Evolutionary conservation across 352 stramenopile genomes (phyloP).

Genomic region (Phytophthora cactorum): DNA sequence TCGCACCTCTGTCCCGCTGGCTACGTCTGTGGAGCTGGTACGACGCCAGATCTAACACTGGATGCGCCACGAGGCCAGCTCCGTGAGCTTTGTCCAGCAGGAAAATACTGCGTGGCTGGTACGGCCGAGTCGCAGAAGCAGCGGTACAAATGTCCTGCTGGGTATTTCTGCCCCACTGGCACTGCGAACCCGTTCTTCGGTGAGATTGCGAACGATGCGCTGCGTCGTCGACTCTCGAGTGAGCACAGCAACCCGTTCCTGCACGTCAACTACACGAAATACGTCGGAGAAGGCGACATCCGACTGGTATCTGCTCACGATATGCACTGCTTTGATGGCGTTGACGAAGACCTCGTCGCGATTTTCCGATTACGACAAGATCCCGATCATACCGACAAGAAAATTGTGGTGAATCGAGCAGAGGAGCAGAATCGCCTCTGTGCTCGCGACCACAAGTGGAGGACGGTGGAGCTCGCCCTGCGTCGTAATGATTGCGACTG

Average conservation of each 20-base stretch:
- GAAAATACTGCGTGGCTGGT: conserved; percentile 88
- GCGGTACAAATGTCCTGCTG: conserved; percentile 80
- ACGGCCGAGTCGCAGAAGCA: conserved; percentile 87
- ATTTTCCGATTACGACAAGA: conserved; percentile 50
- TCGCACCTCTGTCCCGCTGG: conserved; percentile 87
- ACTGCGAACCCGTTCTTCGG: conserved; percentile 90
- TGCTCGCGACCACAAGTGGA: conserved; percentile 95
- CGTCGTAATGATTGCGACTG: conserved; percentile 94
- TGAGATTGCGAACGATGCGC: conserved; percentile 90
- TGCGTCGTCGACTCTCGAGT: conserved; percentile 72
- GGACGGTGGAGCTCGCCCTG: conserved; percentile 88
- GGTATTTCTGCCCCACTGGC: conserved; percentile 96
- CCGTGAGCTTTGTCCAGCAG: conserved; percentile 87
- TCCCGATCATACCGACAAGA: conserved; percentile 5
- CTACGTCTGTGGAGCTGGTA: conserved; percentile 94
- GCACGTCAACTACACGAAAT: conserved; percentile 82
- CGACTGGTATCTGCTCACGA: conserved; percentile 91
- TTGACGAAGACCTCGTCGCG: conserved; percentile 77
- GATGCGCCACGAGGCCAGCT: conserved; percentile 91
- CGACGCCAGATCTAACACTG: conserved; percentile 93
- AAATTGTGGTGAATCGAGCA: conserved; percentile 62
- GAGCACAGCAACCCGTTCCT: conserved; percentile 80
- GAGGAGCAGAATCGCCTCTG: conserved; percentile 85
- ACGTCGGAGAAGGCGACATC: conserved; percentile 91
- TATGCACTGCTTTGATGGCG: conserved; percentile 89